Percentiles rank a stretch among this genome's conserved stretches.
phyloP scores from a whole-genome alignment of 768 basidiomycete genomes.

The Russula vinacea region DNA sequence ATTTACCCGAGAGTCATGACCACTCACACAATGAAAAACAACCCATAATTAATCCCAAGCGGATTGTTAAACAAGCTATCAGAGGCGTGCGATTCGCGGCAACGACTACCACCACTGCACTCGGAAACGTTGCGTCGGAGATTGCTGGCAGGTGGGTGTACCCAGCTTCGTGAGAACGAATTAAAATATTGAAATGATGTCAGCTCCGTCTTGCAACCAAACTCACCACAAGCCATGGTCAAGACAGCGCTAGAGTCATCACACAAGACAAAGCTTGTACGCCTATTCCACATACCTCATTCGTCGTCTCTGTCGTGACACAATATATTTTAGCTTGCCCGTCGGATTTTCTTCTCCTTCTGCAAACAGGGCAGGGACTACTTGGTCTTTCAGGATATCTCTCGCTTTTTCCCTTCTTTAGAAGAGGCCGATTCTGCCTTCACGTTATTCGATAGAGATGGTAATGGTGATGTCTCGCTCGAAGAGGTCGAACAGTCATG shows the following conservation, averaged over 20 bases:
- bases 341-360: constrained; percentile 85
- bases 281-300: constrained; percentile 21
- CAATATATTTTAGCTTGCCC: constrained; percentile 56
- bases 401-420: constrained; percentile 59
- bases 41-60: constrained; percentile 50
- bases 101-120: constrained; percentile 74
- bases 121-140: constrained; percentile 61
- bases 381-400: constrained; percentile 65
- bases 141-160: constrained; percentile 49
- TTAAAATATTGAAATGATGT: constrained; percentile 1
- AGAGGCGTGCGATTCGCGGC: constrained; percentile 70
- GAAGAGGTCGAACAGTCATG: constrained; percentile 77
- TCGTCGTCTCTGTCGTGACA: constrained; percentile 6
- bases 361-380: constrained; percentile 55
- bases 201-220: constrained; percentile 81
- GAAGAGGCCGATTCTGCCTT: constrained; percentile 71
- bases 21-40: constrained; percentile 39
- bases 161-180: background rate
- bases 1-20: constrained; percentile 66
- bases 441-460: constrained; percentile 64
- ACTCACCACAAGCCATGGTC: constrained; percentile 78
- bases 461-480: constrained; percentile 66
- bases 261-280: constrained; percentile 71
- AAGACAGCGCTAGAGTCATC: constrained; percentile 73
- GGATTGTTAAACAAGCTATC: constrained; percentile 65